Evolutionary conservation across 2,329 filamentous ascomycete genomes (phyloP), one percentile per base, ranked within the genome.

Genomic region (Aspergillus neotritici): DNA sequence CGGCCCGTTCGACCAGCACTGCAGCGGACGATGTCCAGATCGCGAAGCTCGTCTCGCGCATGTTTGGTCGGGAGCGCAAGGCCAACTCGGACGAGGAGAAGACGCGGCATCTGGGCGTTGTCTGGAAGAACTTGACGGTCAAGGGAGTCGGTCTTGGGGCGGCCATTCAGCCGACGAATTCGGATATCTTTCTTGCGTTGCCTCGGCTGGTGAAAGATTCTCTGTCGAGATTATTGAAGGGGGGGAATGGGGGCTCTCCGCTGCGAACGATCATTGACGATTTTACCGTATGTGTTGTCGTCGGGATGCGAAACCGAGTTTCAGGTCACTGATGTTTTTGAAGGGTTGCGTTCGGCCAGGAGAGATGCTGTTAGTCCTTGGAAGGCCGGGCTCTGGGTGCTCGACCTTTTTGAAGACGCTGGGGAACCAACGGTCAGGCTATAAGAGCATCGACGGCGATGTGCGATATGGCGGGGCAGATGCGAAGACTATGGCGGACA

Each of bases 401-500:
- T 88, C 86, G 12, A 94, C 88, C 1, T 83, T 94, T 51, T 71
- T 94, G 46, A 94, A 94, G 72, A 87, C 86, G 0, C 79, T 94
- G 11, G 78, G 82, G 30, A 88, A 87, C 53, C 76, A 81, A 48
- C 66, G 83, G 40, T 67, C 66, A 4, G 82, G 82, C 1, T 87
- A 78, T 52, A 72, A 76, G 46, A 72, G 69, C 2, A 73, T 86
- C 3, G 64, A 74, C 1, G 83, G 83, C 1, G 68, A 71, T 36
- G 70, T 75, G 16, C 64, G 58, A 7, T 77, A 83, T 52, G 78
- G 77, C n/a, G 76, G 77, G 8, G 77, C 76, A 1, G 67, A 74
- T 51, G 69, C 76, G 0, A 58, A 69, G 6, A 68, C 65, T 11
- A 76, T 78, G 72, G 63, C 58, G 3, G 73, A 77, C 49, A 72